phyloP scores from a whole-genome alignment of 2,329 filamentous ascomycete genomes.

The Amauroascus verrucosus region DNA sequence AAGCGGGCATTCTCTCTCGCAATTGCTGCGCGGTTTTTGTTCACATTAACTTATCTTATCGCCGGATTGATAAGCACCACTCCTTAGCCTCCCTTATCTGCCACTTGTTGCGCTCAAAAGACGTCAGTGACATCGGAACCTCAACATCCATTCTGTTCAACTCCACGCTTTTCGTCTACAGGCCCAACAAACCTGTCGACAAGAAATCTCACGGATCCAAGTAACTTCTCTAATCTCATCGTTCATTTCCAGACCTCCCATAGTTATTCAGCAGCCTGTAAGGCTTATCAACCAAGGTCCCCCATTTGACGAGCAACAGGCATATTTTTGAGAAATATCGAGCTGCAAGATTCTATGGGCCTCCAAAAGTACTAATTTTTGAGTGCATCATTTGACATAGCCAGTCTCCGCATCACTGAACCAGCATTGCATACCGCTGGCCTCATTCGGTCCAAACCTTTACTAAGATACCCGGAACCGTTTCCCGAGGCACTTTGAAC shows the following conservation, averaged over 20 bases:
- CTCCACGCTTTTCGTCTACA: not conserved
- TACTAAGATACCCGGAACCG: not conserved
- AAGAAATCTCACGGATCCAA: not conserved
- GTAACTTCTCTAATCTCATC: not conserved
- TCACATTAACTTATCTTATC: constrained; percentile 3
- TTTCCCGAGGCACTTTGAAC: not conserved
- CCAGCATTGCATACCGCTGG: constrained; percentile 3
- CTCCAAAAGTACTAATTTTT: not conserved
- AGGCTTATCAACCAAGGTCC: not conserved
- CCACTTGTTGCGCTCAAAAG: not conserved
- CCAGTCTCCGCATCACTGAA: constrained; percentile 2
- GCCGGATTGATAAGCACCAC: constrained; percentile 8
- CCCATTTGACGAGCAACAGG: not conserved
- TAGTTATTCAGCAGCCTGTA: not conserved
- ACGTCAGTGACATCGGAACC: not conserved
- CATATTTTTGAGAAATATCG: not conserved
- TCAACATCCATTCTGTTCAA: not conserved
- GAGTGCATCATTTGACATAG: not conserved
- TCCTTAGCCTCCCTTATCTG: not conserved
- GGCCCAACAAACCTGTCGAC: not conserved
- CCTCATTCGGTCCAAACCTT: not conserved
- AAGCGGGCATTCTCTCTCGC: not conserved
- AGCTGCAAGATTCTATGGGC: not conserved
- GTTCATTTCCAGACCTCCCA: not conserved
- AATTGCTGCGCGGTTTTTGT: not conserved